phyloP scores from a whole-genome alignment of 257 asterid genomes.

The Petunia secreta region DNA sequence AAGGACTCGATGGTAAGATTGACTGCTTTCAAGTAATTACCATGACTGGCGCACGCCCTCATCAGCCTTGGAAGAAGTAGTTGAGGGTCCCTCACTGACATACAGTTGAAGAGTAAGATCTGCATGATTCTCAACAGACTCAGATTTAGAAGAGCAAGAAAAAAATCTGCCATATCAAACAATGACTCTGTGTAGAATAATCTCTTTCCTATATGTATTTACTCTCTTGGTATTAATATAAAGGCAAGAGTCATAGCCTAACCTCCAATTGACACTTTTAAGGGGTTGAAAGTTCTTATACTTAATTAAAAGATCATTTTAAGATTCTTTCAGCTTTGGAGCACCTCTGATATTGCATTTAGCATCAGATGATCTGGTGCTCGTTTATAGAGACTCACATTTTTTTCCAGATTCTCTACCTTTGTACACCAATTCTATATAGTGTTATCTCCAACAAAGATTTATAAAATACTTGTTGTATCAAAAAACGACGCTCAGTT shows the following conservation, averaged over 20 bases:
- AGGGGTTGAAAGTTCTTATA: background rate
- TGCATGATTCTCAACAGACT: constrained; percentile 44
- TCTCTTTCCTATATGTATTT: constrained; percentile 3
- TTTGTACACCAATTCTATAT: too few relatives aligned
- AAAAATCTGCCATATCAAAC: too few relatives aligned
- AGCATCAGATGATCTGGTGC: too few relatives aligned
- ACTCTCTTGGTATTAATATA: background rate
- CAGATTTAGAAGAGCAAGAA: constrained; percentile 3
- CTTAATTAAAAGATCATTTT: too few relatives aligned
- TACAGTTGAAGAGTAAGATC: constrained; percentile 95
- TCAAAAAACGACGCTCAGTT: too few relatives aligned
- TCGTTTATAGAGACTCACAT: too few relatives aligned
- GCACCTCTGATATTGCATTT: too few relatives aligned
- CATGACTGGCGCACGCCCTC: constrained; percentile 74
- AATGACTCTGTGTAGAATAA: background rate
- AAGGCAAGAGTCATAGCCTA: background rate
- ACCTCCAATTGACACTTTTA: background rate
- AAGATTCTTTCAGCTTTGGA: too few relatives aligned
- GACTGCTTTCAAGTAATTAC: constrained; percentile 50
- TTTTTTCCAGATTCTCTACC: too few relatives aligned
- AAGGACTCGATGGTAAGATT: constrained; percentile 22
- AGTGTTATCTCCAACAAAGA: too few relatives aligned
- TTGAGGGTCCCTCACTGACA: constrained; percentile 96
- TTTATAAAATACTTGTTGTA: too few relatives aligned
- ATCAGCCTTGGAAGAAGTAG: constrained; percentile 83